Evolutionary conservation across 2,329 filamentous ascomycete genomes (phyloP).

Genomic region (Aspergillus novofumigatus): DNA sequence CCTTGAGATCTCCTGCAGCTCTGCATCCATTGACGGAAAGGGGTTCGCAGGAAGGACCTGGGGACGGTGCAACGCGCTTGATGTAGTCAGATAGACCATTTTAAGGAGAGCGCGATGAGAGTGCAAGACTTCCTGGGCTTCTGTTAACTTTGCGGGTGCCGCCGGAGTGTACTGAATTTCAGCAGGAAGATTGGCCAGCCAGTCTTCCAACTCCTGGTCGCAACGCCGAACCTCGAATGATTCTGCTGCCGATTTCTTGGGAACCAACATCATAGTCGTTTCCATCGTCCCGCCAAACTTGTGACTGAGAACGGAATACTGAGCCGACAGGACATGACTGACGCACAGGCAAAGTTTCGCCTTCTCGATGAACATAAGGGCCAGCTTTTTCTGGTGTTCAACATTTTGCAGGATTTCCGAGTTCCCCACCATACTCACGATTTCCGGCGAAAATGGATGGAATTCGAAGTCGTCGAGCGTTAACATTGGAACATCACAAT

Average conservation of each 20-base stretch:
- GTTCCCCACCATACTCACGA: slow-evolving; percentile 63
- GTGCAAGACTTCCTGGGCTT: slow-evolving; percentile 48
- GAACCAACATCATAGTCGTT: slow-evolving; percentile 81
- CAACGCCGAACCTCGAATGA: slow-evolving; percentile 73
- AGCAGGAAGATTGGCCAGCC: slow-evolving; percentile 67
- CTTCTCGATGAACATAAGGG: slow-evolving; percentile 86
- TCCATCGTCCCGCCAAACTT: slow-evolving; percentile 70
- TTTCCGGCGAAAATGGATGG: slow-evolving; percentile 60
- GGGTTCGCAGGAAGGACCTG: slow-evolving; percentile 78
- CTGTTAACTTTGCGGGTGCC: slow-evolving; percentile 52
- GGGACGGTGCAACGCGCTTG: slow-evolving; percentile 85
- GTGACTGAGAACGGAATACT: slow-evolving; percentile 86
- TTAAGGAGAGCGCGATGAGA: slow-evolving; percentile 82
- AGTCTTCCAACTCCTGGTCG: slow-evolving; percentile 72
- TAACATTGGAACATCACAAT: slow-evolving; percentile 91
- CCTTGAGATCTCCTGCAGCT: slow-evolving; percentile 77
- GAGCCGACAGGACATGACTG: slow-evolving; percentile 81
- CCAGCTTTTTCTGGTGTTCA: slow-evolving; percentile 71
- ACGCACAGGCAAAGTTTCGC: slow-evolving; percentile 86
- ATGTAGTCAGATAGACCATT: slow-evolving; percentile 89
- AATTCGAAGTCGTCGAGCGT: slow-evolving; percentile 81
- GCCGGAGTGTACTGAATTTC: slow-evolving; percentile 68
- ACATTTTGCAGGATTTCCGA: slow-evolving; percentile 69
- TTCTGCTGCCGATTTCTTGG: slow-evolving; percentile 81
- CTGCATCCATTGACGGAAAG: slow-evolving; percentile 52